Conservation (phyloP, 1,139 yeast genomes). For the Saccharomyces hybrid region DNA sequence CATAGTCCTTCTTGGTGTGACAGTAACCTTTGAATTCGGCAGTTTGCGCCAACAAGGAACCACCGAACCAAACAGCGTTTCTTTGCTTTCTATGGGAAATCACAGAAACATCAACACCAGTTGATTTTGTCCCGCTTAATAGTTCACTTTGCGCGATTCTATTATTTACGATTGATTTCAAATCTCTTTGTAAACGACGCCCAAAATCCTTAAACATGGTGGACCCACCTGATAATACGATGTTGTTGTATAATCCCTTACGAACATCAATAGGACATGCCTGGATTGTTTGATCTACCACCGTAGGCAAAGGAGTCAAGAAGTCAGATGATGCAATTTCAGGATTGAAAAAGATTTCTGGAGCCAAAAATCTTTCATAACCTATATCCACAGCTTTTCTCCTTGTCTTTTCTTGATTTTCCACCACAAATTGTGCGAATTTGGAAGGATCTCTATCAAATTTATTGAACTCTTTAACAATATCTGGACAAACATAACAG, state of each 20-base stretch:
- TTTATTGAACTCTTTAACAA: slow-evolving; percentile 90
- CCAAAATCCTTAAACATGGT: slow-evolving; percentile 99
- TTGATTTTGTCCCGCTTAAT: slow-evolving; percentile 73
- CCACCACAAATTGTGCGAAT: slow-evolving; percentile 88
- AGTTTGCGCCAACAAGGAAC: slow-evolving; percentile 92
- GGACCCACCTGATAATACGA: slow-evolving; percentile 93
- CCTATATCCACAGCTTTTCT: slow-evolving; percentile 79
- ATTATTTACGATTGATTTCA: slow-evolving; percentile 78
- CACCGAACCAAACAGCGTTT: slow-evolving; percentile 99
- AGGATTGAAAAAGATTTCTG: slow-evolving; percentile 96
- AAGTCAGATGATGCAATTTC: slow-evolving; percentile 94
- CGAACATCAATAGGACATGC: slow-evolving; percentile 96
- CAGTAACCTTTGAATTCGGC: slow-evolving; percentile 94
- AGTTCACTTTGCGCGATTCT: slow-evolving; percentile 78
- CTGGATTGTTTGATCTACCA: slow-evolving; percentile 92
- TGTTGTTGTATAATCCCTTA: slow-evolving; percentile 89
- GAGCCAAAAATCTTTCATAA: slow-evolving; percentile 94
- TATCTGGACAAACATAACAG: slow-evolving; percentile 96
- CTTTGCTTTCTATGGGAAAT: slow-evolving; percentile 95
- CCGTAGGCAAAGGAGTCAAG: slow-evolving; percentile 89
- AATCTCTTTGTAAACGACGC: slow-evolving; percentile 91
- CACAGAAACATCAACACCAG: slow-evolving; percentile 96
- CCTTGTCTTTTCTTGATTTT: slow-evolving; percentile 63
- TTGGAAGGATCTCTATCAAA: slow-evolving; percentile 91
- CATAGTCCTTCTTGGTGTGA: slow-evolving; percentile 94